Evolutionary conservation across 1,284 basidiomycete species (phyloP).

Genomic region (Paramarasmius palmivorus): DNA sequence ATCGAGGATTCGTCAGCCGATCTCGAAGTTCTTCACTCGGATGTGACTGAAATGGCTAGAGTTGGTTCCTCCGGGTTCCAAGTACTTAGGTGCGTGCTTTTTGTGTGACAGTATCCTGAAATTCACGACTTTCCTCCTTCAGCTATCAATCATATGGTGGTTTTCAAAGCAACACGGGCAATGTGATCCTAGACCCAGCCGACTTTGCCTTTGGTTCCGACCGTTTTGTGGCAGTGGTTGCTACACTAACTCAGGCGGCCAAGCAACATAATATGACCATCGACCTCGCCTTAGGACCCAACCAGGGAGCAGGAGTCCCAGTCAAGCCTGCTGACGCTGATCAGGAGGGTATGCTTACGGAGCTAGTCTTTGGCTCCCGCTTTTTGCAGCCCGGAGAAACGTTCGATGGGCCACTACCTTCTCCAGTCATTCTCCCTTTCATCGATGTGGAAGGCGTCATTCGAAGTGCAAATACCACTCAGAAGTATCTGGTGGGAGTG

Average conservation of each 20-base stretch:
- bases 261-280: slow-evolving; percentile 18
- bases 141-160: slow-evolving; percentile 10
- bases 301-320: slow-evolving; percentile 19
- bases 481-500: slow-evolving; percentile 15
- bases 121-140: neutral
- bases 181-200: slow-evolving; percentile 14
- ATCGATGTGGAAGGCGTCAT: slow-evolving; percentile 8
- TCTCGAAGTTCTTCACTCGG: slow-evolving; percentile 12
- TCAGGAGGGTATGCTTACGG: slow-evolving; percentile 20
- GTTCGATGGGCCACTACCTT: slow-evolving; percentile 15
- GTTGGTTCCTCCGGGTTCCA: slow-evolving; percentile 19
- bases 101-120: too few species aligned
- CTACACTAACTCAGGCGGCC: slow-evolving; percentile 13
- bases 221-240: slow-evolving; percentile 15
- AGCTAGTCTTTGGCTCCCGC: slow-evolving; percentile 18
- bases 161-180: slow-evolving; percentile 1
- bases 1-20: slow-evolving; percentile 17
- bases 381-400: slow-evolving; percentile 15
- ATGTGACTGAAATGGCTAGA: slow-evolving; percentile 17
- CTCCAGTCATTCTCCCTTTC: slow-evolving; percentile 14
- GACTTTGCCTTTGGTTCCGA: slow-evolving; percentile 20
- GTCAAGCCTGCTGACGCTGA: slow-evolving; percentile 18
- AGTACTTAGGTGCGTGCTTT: slow-evolving; percentile 14
- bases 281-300: slow-evolving; percentile 18
- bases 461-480: slow-evolving; percentile 16